These are phyloP conservation scores for Ceratocystis colombiana DNA, from an alignment of 2,329 filamentous ascomycete species.

Conservation along the genomic window DNA sequence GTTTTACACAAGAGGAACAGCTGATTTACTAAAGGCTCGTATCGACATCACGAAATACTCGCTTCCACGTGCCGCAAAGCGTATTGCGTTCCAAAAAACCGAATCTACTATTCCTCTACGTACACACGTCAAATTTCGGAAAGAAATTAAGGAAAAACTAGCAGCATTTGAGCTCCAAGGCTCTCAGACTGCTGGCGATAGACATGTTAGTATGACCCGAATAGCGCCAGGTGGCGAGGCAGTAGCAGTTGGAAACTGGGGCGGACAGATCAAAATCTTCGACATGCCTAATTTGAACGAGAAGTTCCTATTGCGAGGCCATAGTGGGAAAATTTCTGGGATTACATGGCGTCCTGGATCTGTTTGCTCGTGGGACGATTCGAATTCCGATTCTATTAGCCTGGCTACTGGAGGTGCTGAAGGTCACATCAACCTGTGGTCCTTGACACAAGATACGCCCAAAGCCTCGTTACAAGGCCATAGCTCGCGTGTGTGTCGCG, in stretches of 20 bases:
- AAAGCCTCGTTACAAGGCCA: constrained; percentile 75
- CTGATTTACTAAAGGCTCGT: constrained; percentile 63
- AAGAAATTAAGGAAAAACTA: constrained; percentile 73
- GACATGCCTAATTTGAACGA: constrained; percentile 73
- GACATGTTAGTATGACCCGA: constrained; percentile 82
- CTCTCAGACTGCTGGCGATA: constrained; percentile 82
- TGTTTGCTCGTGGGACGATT: constrained; percentile 58
- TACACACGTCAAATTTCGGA: constrained; percentile 86
- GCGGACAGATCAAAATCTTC: constrained; percentile 76
- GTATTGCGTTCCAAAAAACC: constrained; percentile 64
- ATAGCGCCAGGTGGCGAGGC: constrained; percentile 78
- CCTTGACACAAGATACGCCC: constrained; percentile 73
- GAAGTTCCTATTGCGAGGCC: constrained; percentile 65
- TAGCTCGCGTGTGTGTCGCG: constrained; percentile 73
- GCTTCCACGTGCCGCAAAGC: constrained; percentile 66
- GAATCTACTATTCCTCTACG: constrained; percentile 77
- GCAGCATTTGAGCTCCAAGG: constrained; percentile 82
- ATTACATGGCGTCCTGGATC: constrained; percentile 82
- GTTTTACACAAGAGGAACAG: constrained; percentile 80
- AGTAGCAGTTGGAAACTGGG: constrained; percentile 87
- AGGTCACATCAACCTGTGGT: constrained; percentile 82
- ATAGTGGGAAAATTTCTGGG: constrained; percentile 81
- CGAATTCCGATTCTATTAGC: constrained; percentile 67
- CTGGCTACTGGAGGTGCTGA: constrained; percentile 86
- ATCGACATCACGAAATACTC: constrained; percentile 74